phyloP scores from a whole-genome alignment of 345 rosid genomes.

The Eucalyptus cloeziana region DNA sequence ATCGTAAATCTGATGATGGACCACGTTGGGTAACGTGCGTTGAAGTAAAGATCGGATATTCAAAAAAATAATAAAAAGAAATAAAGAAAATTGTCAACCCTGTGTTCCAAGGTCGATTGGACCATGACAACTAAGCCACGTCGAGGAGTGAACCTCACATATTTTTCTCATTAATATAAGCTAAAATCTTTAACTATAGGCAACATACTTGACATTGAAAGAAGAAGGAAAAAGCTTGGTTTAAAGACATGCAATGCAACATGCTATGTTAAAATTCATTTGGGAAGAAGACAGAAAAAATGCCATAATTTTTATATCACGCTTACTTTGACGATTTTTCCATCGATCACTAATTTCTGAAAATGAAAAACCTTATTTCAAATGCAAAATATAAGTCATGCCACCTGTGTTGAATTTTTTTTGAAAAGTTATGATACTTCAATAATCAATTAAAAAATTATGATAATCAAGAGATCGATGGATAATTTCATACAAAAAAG shows the following conservation, averaged over 20 bases:
- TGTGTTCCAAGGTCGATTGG: not conserved
- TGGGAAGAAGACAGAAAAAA: not conserved
- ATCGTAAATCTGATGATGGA: not conserved
- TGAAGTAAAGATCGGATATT: not conserved
- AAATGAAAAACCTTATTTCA: not conserved
- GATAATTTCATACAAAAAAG: not conserved
- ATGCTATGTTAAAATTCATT: not conserved
- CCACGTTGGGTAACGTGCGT: not conserved
- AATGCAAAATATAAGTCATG: not conserved
- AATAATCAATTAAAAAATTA: not conserved
- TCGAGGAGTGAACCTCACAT: not conserved
- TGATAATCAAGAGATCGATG: rapidly evolving
- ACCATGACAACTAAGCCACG: not conserved
- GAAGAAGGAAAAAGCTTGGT: no score
- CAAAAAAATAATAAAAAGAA: not conserved
- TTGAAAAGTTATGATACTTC: not conserved
- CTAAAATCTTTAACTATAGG: not conserved
- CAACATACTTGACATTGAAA: not conserved
- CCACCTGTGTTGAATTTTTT: rapidly evolving
- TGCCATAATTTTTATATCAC: not conserved
- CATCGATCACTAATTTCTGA: not conserved
- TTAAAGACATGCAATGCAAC: not conserved
- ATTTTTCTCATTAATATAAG: not conserved
- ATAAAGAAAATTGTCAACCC: not conserved
- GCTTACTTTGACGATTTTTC: not conserved